These are phyloP conservation scores for Microsporum ferrugineum DNA, from an alignment of 2,329 filamentous ascomycete genomes.

Conservation along the genomic window DNA sequence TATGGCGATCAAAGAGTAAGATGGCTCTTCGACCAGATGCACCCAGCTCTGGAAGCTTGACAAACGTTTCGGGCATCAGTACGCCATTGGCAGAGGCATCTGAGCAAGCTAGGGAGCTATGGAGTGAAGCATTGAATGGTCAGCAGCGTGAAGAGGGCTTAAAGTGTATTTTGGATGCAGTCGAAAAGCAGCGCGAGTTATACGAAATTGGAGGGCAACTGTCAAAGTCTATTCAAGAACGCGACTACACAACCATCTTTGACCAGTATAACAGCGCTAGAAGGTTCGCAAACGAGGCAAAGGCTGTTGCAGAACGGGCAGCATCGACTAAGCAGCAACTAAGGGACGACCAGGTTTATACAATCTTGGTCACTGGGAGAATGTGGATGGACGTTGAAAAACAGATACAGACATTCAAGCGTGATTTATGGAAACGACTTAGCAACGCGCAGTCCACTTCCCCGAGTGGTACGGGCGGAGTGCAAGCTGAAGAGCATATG, in stretches of 20 bases:
- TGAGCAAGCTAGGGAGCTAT: conserved; percentile 91
- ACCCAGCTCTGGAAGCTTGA: conserved; percentile 5
- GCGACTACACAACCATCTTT: conserved; percentile 77
- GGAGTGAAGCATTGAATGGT: conserved; percentile 86
- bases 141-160: conserved; percentile 82
- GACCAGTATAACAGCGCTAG: conserved; percentile 80
- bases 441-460: conserved; percentile 52
- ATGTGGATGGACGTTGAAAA: conserved; percentile 94
- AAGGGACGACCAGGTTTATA: conserved; percentile 69
- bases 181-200: conserved; percentile 69
- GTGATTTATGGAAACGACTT: conserved; percentile 75
- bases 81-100: conserved; percentile 76
- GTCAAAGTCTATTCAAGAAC: conserved; percentile 74
- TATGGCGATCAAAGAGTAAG: conserved; percentile 39
- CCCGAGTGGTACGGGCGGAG: conserved; percentile 40
- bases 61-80: conserved; percentile 77
- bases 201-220: conserved; percentile 71
- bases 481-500: conserved; percentile 69
- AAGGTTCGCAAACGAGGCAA: conserved; percentile 67
- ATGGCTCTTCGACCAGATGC: conserved; percentile 91
- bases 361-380: conserved; percentile 73
- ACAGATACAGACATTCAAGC: conserved; percentile 76
- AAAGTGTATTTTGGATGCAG: conserved; percentile 60
- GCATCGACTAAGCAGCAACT: conserved; percentile 44
- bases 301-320: conserved; percentile 51